Percentiles rank a stretch among this genome's conserved stretches.
Conservation (phyloP, 768 basidiomycete genomes). For the Lyophyllum decastes region DNA sequence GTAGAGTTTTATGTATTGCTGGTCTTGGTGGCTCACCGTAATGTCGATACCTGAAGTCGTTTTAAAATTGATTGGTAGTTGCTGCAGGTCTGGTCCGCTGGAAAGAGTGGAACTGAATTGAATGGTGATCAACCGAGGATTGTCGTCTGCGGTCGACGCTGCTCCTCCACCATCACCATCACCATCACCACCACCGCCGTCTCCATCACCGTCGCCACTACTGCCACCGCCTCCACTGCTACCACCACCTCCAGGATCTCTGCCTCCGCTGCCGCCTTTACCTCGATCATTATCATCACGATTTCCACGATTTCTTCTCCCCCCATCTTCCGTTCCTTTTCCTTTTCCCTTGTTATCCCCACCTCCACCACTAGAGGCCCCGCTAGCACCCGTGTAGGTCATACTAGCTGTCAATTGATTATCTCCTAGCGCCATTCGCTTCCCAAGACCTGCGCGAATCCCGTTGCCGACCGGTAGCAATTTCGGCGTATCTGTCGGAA, state of each 20-base stretch:
- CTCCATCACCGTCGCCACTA: not conserved
- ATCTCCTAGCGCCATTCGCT: not conserved
- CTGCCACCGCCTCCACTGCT: not conserved
- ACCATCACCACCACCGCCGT: not conserved
- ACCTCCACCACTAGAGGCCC: not conserved
- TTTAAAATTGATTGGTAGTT: not conserved
- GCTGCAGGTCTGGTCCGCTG: not conserved
- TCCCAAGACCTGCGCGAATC: too few species aligned
- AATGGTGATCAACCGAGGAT: not conserved
- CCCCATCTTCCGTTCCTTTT: too few species aligned
- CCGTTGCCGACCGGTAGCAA: not conserved
- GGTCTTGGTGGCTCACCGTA: not conserved
- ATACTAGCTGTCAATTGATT: too few species aligned
- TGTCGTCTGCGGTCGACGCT: not conserved
- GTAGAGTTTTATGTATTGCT: not conserved
- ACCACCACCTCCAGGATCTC: not conserved
- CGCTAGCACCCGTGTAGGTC: not conserved
- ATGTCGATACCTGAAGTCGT: not conserved
- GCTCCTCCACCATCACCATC: not conserved
- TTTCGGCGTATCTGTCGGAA: not conserved
- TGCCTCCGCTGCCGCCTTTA: not conserved
- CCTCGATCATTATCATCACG: too few species aligned
- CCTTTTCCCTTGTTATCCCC: not conserved
- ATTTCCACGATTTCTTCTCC: too few species aligned
- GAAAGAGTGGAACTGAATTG: constrained; percentile 2